Evolutionary conservation across 768 basidiomycete species (phyloP).

Genomic region (Tylopilus sp.): DNA sequence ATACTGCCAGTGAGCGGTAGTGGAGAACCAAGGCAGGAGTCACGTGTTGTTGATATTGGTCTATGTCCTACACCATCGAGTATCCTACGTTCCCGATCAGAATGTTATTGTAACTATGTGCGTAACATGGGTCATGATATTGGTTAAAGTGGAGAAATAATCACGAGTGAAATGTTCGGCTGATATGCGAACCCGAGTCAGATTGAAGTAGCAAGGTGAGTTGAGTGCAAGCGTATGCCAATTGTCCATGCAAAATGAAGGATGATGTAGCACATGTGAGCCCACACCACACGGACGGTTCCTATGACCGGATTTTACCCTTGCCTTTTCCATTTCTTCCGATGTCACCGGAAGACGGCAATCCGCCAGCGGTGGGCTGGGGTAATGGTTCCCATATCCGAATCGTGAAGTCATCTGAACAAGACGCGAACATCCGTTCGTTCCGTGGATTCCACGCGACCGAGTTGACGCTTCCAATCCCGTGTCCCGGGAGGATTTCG

Average conservation of each 20-base stretch:
- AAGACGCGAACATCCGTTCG: conserved; percentile 91
- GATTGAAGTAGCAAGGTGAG: conserved; percentile 25
- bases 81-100: conserved; percentile 17
- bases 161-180: conserved; percentile 25
- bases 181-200: conserved; percentile 19
- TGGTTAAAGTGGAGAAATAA: conserved; percentile 18
- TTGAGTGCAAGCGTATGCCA: conserved; percentile 28
- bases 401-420: conserved; percentile 89
- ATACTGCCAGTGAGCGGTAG: too few relatives aligned
- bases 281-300: conserved; percentile 21
- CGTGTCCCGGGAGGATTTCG: conserved; percentile 87
- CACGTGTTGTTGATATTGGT: conserved; percentile 25
- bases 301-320: conserved; percentile 53
- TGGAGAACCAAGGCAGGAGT: not conserved
- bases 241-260: conserved; percentile 28
- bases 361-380: conserved; percentile 15
- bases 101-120: conserved; percentile 34
- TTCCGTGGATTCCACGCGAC: conserved; percentile 95
- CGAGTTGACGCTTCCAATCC: conserved; percentile 87
- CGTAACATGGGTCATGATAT: conserved; percentile 29
- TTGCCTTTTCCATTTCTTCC: conserved; percentile 55
- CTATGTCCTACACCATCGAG: not conserved
- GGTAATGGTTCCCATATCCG: conserved; percentile 77
- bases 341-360: conserved; percentile 17
- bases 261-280: conserved; percentile 15